Evolutionary conservation across 2,329 filamentous ascomycete species (phyloP), one percentile per base, ranked within the genome.

Genomic region (Dothiorella sarmentorum): DNA sequence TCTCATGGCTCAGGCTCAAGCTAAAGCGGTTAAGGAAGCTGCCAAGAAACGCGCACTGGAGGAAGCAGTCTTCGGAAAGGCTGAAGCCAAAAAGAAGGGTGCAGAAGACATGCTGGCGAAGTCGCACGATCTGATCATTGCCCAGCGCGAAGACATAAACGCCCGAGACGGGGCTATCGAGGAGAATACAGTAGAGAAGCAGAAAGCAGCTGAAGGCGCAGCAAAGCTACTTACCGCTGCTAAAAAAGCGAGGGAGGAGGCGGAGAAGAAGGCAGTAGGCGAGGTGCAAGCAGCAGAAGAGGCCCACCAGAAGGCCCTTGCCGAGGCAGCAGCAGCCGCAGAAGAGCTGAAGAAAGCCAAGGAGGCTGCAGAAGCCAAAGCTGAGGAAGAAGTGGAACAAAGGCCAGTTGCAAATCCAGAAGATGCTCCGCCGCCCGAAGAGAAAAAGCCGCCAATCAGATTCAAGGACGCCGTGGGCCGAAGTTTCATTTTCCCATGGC

Each of bases 381-480:
- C 58, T 6, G 66, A 65, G 49, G 60, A 68, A 42, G 75, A 73
- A 45, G 78, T 75, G 35, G 71, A 77, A 10, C 77, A 79, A 62
- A 76, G 75, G 53, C 77, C 78, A 62, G 72, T 73, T 1, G 61
- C n/a, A n/a, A n/a, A n/a, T n/a, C n/a, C 56, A 1, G 66, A 64
- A 42, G 60, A 67, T 29, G 75, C 73, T 43, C 80, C 65, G 61
- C 76, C 68, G 68, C 76, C 80, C n/a, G 79, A 82, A n/a, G 78
- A 80, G 58, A 80, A 80, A 64, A 89, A 90, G 71, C 80, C 85
- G 42, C 90, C 89, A 2, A 90, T 96, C 71, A 87, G 87, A 65
- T 96, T 96, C 77, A 95, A 95, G 74, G 92, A 97, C 70, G 91
- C 91, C 0, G 85, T 97, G 15, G 90, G 90, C 29, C 83, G 92